Evolutionary conservation across 2,329 filamentous ascomycete species (phyloP), one percentile per base, ranked within the genome.

Genomic region (Ceratocystis cubensis): DNA sequence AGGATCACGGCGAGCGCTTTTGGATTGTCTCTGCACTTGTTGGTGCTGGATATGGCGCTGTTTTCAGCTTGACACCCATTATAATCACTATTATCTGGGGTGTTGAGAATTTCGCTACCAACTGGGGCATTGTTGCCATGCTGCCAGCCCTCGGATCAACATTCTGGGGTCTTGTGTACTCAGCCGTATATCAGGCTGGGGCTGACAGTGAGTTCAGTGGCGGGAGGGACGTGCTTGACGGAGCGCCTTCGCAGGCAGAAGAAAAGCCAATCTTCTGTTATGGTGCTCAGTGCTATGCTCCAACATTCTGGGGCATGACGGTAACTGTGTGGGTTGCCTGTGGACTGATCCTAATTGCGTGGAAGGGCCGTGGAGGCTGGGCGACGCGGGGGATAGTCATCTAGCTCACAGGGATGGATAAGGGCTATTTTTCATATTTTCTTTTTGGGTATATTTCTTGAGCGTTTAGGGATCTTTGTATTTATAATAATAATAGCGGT

Each of bases 51-150:
- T 97, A 99, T 73, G 94, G 94, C 57, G 92, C 92, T 41, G 84
- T 92, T 25, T 99, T 97, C 78, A 88, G 85, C 61, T 82, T 97
- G 5, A 88, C 89, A 0, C 94, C 94, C 1, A 92, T 97, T 70
- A 89, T 97, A 66, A 88, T 96, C 71, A 91, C 87, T n/a, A 91
- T 96, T 8, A 93, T 99, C 59, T 99, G 94, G 94, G 94, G 94
- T 30, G 91, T 96, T 0, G 92, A 97, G 78, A 99, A 97, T 74
- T 97, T 99, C 74, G 94, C 91, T 67, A 99, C 94, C 0, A 97
- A 99, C 72, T 99, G 93, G 86, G 94, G 94, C 8, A 92, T 97
- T 69, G 86, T 97, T 6, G 91, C 92, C 53, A 94, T 95, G 80
- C 86, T 93, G 66, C 94, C 94, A 2, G 94, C 94, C 0, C 77